Evolutionary conservation across 1,139 yeast species (phyloP).

Genomic region (Ashbya aceris): DNA sequence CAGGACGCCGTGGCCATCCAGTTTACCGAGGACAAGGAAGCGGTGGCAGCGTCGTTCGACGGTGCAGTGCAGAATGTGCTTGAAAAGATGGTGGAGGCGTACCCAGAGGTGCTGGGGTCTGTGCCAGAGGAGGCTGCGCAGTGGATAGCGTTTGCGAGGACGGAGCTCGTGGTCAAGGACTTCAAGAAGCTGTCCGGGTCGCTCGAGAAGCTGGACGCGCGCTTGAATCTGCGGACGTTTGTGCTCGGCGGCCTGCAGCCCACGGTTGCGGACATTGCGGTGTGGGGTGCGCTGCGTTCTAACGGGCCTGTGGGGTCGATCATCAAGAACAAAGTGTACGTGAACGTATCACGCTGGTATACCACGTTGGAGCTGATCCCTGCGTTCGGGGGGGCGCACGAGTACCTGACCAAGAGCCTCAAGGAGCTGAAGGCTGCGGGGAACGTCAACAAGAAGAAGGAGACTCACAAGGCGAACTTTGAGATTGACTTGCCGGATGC

Average conservation of each 20-base stretch:
- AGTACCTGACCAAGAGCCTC: slow-evolving; percentile 54
- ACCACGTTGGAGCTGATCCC: slow-evolving; percentile 58
- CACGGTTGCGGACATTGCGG: slow-evolving; percentile 72
- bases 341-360: slow-evolving; percentile 93
- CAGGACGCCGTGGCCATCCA: slow-evolving; percentile 51
- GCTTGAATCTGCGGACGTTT: slow-evolving; percentile 77
- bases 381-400: slow-evolving; percentile 63
- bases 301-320: slow-evolving; percentile 89
- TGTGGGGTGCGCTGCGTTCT: slow-evolving; percentile 91
- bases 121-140: slow-evolving; percentile 34
- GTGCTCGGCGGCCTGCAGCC: slow-evolving; percentile 51
- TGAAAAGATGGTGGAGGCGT: slow-evolving; percentile 38
- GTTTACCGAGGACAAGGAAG: slow-evolving; percentile 57
- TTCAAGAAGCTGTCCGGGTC: slow-evolving; percentile 75
- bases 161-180: slow-evolving; percentile 69
- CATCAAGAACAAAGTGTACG: slow-evolving; percentile 72
- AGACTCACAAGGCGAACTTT: slow-evolving; percentile 78
- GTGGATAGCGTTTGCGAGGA: slow-evolving; percentile 65
- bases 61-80: slow-evolving; percentile 34
- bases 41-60: slow-evolving; percentile 31
- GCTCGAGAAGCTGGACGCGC: slow-evolving; percentile 72
- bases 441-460: slow-evolving; percentile 57
- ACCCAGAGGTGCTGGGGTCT: slow-evolving; percentile 36
- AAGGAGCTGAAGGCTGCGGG: slow-evolving; percentile 66
- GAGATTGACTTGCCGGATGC: slow-evolving; percentile 91